Percentiles rank a stretch among this genome's conserved stretches.
Conservation (phyloP, 2,329 filamentous ascomycete genomes). For the Cladorrhinum sp. region DNA sequence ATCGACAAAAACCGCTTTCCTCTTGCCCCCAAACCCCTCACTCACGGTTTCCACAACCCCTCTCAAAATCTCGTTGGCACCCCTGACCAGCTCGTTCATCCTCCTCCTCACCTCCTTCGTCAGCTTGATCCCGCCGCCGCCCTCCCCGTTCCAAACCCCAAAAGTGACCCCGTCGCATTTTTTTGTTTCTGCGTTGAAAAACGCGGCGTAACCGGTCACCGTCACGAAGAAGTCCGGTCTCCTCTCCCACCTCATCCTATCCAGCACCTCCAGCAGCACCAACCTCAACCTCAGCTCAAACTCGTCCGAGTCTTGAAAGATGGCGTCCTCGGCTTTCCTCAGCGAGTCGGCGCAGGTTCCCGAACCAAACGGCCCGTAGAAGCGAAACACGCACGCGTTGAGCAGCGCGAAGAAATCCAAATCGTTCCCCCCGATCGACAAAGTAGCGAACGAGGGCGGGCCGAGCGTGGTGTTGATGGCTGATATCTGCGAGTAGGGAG, state of each 20-base stretch:
- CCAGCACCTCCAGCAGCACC: conserved; percentile 43
- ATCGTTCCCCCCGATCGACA: conserved; percentile 49
- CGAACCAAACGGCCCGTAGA: conserved; percentile 45
- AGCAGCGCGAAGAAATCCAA: conserved; percentile 49
- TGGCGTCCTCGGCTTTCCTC: conserved; percentile 32
- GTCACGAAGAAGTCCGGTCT: conserved; percentile 41
- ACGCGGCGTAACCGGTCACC: conserved; percentile 48
- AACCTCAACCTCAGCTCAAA: conserved; percentile 41
- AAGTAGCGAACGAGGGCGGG: conserved; percentile 39
- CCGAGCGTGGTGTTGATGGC: conserved; percentile 35
- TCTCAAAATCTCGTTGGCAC: conserved; percentile 41
- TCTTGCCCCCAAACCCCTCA: conserved; percentile 33
- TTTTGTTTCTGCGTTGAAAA: conserved; percentile 45
- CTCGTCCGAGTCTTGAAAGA: conserved; percentile 28
- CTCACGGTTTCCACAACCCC: conserved; percentile 38
- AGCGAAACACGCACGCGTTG: conserved; percentile 49
- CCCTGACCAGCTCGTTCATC: conserved; percentile 45
- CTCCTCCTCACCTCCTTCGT: conserved; percentile 36
- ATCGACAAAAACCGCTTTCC: conserved; percentile 45
- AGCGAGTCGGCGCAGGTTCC: conserved; percentile 44
- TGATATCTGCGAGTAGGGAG: conserved; percentile 41
- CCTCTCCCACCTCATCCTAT: conserved; percentile 44
- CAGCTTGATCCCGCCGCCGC: conserved; percentile 37
- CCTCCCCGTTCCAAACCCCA: conserved; percentile 41
- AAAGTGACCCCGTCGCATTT: conserved; percentile 44